These are phyloP conservation scores for Platanthera zijinensis DNA, from an alignment of 106 monocot species.

Conservation along the genomic window DNA sequence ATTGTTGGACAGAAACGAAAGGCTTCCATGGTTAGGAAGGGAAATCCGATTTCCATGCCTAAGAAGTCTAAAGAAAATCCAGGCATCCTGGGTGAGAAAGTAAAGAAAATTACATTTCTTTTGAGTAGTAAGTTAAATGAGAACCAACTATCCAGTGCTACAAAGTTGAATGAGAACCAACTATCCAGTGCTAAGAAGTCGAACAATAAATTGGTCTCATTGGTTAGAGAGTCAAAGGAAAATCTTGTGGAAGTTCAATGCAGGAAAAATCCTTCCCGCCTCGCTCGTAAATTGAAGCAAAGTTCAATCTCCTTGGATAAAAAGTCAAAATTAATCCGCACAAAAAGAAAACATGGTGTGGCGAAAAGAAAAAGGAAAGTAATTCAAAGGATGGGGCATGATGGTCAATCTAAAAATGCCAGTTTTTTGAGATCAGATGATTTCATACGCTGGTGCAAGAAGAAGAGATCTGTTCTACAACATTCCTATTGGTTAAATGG, in stretches of 20 bases:
- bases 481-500: constrained; percentile 86
- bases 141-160: constrained; percentile 17
- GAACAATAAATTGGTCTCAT: constrained; percentile 14
- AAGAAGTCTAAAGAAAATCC: constrained; percentile 9
- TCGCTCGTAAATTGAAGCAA: constrained; percentile 15
- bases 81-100: neutral
- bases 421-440: constrained; percentile 9
- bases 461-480: constrained; percentile 48
- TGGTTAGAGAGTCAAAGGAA: constrained; percentile 17
- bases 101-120: neutral
- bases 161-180: constrained; percentile 16
- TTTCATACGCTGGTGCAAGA: constrained; percentile 32
- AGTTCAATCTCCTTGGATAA: neutral
- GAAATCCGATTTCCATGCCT: neutral
- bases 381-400: constrained; percentile 9
- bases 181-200: constrained; percentile 6
- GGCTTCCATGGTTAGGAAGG: constrained; percentile 4
- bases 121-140: neutral
- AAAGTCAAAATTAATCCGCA: neutral
- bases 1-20: constrained; percentile 1
- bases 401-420: constrained; percentile 9
- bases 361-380: constrained; percentile 10
- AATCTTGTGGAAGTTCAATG: constrained; percentile 4
- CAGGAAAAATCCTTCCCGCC: constrained; percentile 11
- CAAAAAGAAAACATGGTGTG: constrained; percentile 10